A percentile compares a stretch with the other conserved stretches of the same genome.
phyloP scores from a whole-genome alignment of 345 rosid species.

The Acer yangbiense region DNA sequence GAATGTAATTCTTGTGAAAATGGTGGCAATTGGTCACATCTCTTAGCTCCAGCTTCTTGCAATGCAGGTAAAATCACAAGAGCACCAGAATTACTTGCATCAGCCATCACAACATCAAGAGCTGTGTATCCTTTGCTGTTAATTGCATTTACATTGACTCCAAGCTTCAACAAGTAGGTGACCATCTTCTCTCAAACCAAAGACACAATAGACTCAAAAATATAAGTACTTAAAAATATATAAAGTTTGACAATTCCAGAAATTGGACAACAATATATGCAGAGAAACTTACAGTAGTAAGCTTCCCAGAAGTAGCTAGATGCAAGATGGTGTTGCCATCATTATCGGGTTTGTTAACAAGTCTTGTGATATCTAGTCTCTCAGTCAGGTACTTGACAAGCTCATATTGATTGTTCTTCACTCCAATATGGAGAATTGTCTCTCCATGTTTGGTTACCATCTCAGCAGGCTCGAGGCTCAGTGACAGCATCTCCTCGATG shows the following conservation, averaged over 20 bases:
- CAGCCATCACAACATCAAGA: conserved; percentile 44
- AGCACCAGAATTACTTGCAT: conserved; percentile 40
- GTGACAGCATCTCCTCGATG: conserved; percentile 43
- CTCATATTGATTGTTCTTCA: conserved; percentile 44
- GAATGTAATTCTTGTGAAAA: conserved; percentile 25
- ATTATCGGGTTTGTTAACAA: conserved; percentile 36
- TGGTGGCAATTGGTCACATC: conserved; percentile 47
- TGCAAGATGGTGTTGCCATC: conserved; percentile 59
- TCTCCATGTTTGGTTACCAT: conserved; percentile 42
- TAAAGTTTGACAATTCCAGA: too few relatives aligned
- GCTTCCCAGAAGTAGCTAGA: conserved; percentile 50
- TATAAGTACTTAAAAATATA: neutral
- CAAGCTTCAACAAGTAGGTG: conserved; percentile 37
- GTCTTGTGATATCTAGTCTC: conserved; percentile 31
- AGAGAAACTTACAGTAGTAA: conserved; percentile 32
- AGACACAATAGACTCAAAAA: neutral
- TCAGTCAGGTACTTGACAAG: conserved; percentile 44
- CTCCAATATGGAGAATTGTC: conserved; percentile 54
- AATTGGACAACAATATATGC: too few relatives aligned
- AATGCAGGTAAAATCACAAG: conserved; percentile 44
- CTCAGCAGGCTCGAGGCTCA: conserved; percentile 32
- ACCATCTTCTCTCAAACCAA: conserved; percentile 32
- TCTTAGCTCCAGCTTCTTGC: conserved; percentile 42
- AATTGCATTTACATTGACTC: conserved; percentile 42
- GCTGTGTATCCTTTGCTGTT: conserved; percentile 46